Evolutionary conservation across 2,329 filamentous ascomycete species (phyloP).

Genomic region (Colletotrichum somersetense): DNA sequence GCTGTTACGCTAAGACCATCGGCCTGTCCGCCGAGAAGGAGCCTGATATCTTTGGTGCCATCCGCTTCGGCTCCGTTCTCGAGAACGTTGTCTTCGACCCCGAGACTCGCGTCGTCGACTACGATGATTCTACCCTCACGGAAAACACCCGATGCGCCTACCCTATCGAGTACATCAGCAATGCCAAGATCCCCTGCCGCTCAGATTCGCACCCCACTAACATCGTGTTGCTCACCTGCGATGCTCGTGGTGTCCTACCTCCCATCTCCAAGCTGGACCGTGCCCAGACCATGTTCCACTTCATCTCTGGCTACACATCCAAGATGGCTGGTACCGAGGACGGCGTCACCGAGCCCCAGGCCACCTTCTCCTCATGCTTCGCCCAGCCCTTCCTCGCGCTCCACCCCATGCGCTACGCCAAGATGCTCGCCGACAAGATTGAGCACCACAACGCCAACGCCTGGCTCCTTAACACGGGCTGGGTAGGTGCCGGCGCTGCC

Average conservation of each 20-base stretch:
- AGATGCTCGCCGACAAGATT: slow-evolving; percentile 99
- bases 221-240: slow-evolving; percentile 97
- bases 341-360: slow-evolving; percentile 95
- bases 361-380: slow-evolving; percentile 99
- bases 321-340: slow-evolving; percentile 99
- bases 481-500: slow-evolving; percentile 91
- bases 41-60: slow-evolving; percentile 96
- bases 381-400: slow-evolving; percentile 98
- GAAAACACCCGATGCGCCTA: slow-evolving; percentile 99
- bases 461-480: slow-evolving; percentile 98
- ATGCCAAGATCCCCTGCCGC: slow-evolving; percentile 98
- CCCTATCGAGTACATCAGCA: slow-evolving; percentile 98
- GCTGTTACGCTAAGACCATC: slow-evolving; percentile 99
- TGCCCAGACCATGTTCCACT: slow-evolving; percentile 99
- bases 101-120: slow-evolving; percentile 89
- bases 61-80: slow-evolving; percentile 95
- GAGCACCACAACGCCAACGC: slow-evolving; percentile 93
- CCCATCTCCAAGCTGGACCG: slow-evolving; percentile 97
- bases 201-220: slow-evolving; percentile 90
- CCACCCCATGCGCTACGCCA: slow-evolving; percentile 98
- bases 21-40: slow-evolving; percentile 98
- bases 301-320: slow-evolving; percentile 99
- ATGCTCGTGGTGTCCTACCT: slow-evolving; percentile 95
- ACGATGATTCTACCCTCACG: slow-evolving; percentile 93
- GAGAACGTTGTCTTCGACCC: slow-evolving; percentile 99